Evolutionary conservation across 768 basidiomycete species (phyloP), one percentile per base, ranked within the genome.

Genomic region (Amanita molliuscula): DNA sequence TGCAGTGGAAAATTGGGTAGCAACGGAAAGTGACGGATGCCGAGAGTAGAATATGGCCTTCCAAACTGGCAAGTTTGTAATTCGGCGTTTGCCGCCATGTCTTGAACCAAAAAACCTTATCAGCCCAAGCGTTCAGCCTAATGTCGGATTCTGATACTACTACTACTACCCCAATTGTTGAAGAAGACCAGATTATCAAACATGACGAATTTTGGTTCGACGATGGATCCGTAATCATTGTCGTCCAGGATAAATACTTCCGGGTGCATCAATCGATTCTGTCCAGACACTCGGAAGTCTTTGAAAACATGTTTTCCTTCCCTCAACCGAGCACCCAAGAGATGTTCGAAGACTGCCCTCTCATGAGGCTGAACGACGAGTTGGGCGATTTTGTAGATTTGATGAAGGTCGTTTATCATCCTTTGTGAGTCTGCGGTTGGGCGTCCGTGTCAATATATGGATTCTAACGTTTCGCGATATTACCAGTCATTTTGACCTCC

Each of bases 181-280:
- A 10, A 15, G 13, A 18, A n/a, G 44, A 8, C 13, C 28, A 26
- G n/a, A 15, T 50, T 3, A 18, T 13, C 23, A 44, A 45, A 52
- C 40, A 51, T 38, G 1, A 26, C 31, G 67, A 67, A 10, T 70
- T 67, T 53, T 71, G 69, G 60, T 68, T 66, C 52, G 37, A 59
- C 13, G 69, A 71, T 61, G 68, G 69, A 2, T 71, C 69, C n/a
- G 59, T 71, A 8, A 62, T 69, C 26, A 48, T 70, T 25, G 58
- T 67, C n/a, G 58, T 70, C 3, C 59, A 64, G 42, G 53, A 54
- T 31, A 63, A 61, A 1, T 60, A 64, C 6, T 65, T 71, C 49
- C 61, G 65, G 3, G 55, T 71, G 16, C 69, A 71, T 53, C 63
- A 70, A 51, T 65, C 68, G 3, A 59, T 73, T 31, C 61, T 71